phyloP scores from a whole-genome alignment of 1,284 basidiomycete genomes.

The Austroboletus niveus region DNA sequence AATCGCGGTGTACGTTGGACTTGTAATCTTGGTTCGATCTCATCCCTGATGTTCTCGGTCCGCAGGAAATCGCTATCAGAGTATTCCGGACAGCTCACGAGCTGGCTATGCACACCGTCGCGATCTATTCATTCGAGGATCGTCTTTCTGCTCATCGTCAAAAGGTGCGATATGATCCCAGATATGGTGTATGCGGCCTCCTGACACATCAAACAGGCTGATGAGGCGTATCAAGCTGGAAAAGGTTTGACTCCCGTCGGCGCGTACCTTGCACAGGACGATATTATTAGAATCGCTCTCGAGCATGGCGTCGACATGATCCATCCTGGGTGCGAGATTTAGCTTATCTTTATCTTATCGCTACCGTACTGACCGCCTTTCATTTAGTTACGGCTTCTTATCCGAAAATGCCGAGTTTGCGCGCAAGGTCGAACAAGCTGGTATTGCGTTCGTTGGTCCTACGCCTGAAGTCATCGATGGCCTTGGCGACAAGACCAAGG shows the following conservation, averaged over 20 bases:
- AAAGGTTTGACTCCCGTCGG: conserved; percentile 93
- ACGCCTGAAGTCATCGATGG: conserved; percentile 96
- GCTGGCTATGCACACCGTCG: conserved; percentile 98
- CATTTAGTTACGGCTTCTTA: conserved; percentile 88
- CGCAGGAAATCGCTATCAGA: conserved; percentile 97
- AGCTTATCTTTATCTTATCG: background rate
- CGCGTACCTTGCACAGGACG: conserved; percentile 96
- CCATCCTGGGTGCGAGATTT: conserved; percentile 80
- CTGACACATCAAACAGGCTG: conserved; percentile 73
- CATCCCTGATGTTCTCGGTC: conserved; percentile 3
- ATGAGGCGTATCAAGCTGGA: conserved; percentile 98
- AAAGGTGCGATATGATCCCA: conserved; percentile 63
- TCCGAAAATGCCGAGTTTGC: conserved; percentile 97
- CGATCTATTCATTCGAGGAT: conserved; percentile 98
- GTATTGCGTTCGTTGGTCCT: conserved; percentile 96
- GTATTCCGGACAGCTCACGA: conserved; percentile 99
- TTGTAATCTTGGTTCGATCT: conserved; percentile 1
- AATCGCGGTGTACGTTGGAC: conserved; percentile 80
- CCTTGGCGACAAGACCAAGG: conserved; percentile 99
- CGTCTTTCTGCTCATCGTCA: conserved; percentile 96
- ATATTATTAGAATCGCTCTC: conserved; percentile 92
- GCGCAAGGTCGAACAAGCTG: conserved; percentile 94
- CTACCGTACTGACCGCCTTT: conserved; percentile 3
- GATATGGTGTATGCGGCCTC: background rate
- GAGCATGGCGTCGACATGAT: conserved; percentile 99